phyloP scores from a whole-genome alignment of 2,329 filamentous ascomycete genomes.

The Ceratocystis lukuohia region DNA sequence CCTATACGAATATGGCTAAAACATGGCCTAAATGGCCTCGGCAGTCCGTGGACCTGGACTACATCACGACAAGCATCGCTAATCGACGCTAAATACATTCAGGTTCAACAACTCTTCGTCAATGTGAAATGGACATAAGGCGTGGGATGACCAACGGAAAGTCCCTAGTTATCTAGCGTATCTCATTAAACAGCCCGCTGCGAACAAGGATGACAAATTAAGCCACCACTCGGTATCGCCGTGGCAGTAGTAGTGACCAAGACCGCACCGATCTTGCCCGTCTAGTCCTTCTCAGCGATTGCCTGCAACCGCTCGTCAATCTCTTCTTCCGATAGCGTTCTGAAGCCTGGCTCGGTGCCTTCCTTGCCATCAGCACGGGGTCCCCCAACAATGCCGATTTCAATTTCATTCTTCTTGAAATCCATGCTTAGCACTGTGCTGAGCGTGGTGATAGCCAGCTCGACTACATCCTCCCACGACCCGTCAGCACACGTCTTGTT shows the following conservation, averaged over 20 bases:
- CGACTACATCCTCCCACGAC: slow-evolving; percentile 92
- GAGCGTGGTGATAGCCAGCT: slow-evolving; percentile 86
- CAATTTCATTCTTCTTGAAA: slow-evolving; percentile 98
- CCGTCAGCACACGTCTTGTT: slow-evolving; percentile 93
- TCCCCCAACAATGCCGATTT: slow-evolving; percentile 92
- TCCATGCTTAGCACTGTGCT: slow-evolving; percentile 96
- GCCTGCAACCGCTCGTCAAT: slow-evolving; percentile 96
- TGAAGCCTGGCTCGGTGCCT: slow-evolving; percentile 66
- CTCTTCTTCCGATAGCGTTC: slow-evolving; percentile 87
- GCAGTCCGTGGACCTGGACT: too few species aligned
- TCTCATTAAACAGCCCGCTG: slow-evolving; percentile 18
- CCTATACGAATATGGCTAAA: too few species aligned
- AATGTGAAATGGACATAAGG: too few species aligned
- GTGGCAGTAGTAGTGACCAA: background rate
- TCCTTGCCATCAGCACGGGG: slow-evolving; percentile 71
- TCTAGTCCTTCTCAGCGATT: slow-evolving; percentile 95
- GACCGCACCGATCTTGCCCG: slow-evolving; percentile 9
- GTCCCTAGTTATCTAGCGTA: slow-evolving; percentile 10
- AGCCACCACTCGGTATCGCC: background rate
- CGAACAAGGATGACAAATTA: slow-evolving; percentile 5
- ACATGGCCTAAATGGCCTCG: too few species aligned
- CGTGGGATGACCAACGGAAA: too few species aligned
- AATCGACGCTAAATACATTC: too few species aligned
- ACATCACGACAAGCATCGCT: too few species aligned
- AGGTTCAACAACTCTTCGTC: too few species aligned